Base-by-base conservation (phyloP, 805 yeast genomes). In the Teunomyces gatunensis region DNA sequence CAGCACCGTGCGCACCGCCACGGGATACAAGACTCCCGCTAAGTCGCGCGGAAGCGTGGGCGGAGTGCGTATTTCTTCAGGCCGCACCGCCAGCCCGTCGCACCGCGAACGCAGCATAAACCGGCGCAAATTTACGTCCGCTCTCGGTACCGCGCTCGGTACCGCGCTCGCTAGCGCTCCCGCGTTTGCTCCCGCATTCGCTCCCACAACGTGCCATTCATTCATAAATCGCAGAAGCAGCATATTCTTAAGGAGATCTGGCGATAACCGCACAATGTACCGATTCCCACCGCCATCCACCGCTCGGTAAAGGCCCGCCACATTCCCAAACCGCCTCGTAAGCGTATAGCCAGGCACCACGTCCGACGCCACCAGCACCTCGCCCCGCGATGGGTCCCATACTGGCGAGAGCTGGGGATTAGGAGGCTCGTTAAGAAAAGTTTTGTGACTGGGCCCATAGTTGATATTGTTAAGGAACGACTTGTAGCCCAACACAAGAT, bases 191-290 rank as follows among this genome's bases (percentile, higher is more conserved):
- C n/a, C n/a, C n/a, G n/a, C 17, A 15, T 15, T 15, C 17, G 17
- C 17, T 21, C 39, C 58, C 4, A 68, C 57, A 15, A 63, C 39
- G 51, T 65, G 63, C 73, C 73, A 68, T 47, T 67, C 71, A 51
- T 66, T 67, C 27, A 67, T 51, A 40, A 66, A 60, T 27, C 68
- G 57, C 3, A 65, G 55, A n/a, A 59, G 47, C 5, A 61, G 54
- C 36, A 55, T 52, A 28, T 51, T 46, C 15, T 55, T 55, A 11
- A 47, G 30, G 35, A 55, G 39, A 37, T 64, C 64, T 2, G 69
- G 61, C 11, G 68, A 60, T 12, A 66, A 36, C 23, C 64, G 57
- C 15, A 67, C 39, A 7, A 64, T 44, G 4, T 56, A 10, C 43
- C 12, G 12, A 45, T 49, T 7, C 52, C 53, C 3, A 51, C 42